These are phyloP conservation scores for Cyclostephanos invisitatus DNA, from an alignment of 108 stramenopile species.

Conservation along the genomic window DNA sequence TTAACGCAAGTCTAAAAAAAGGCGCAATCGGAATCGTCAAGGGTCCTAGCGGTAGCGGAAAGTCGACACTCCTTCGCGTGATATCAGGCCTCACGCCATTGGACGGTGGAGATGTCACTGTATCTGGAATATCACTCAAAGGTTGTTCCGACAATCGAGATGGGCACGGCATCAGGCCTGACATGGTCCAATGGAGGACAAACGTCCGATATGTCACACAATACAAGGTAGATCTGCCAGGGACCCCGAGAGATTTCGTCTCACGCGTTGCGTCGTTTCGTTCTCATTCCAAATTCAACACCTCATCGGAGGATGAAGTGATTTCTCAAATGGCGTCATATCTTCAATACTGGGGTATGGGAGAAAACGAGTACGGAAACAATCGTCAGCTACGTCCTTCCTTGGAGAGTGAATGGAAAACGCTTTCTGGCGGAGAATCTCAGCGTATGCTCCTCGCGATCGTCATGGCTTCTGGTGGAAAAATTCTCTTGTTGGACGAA, in stretches of 20 bases:
- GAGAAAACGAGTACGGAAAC: background rate
- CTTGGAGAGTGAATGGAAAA: conserved; percentile 66
- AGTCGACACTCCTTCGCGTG: conserved; percentile 72
- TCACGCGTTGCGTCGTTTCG: conserved; percentile 15
- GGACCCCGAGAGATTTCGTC: conserved; percentile 37
- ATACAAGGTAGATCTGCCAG: conserved; percentile 54
- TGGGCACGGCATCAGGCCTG: conserved; percentile 15
- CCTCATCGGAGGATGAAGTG: conserved; percentile 33
- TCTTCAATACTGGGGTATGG: conserved; percentile 47
- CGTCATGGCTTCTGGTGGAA: conserved; percentile 59
- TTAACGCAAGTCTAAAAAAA: conserved; percentile 26
- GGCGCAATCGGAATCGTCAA: conserved; percentile 47
- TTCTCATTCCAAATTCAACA: conserved; percentile 9
- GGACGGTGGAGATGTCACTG: conserved; percentile 30
- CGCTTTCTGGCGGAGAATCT: conserved; percentile 83
- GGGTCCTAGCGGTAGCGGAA: conserved; percentile 62
- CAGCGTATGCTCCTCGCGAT: conserved; percentile 79
- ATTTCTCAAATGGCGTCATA: conserved; percentile 24
- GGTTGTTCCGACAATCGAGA: conserved; percentile 7
- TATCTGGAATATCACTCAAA: conserved; percentile 31
- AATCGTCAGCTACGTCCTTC: conserved; percentile 10
- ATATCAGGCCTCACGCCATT: conserved; percentile 64
- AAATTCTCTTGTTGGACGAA: conserved; percentile 58
- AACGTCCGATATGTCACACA: conserved; percentile 79
- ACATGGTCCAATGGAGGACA: conserved; percentile 53